Evolutionary conservation across 2,329 filamentous ascomycete genomes (phyloP).

Genomic region (Colletotrichum cordylinicola): DNA sequence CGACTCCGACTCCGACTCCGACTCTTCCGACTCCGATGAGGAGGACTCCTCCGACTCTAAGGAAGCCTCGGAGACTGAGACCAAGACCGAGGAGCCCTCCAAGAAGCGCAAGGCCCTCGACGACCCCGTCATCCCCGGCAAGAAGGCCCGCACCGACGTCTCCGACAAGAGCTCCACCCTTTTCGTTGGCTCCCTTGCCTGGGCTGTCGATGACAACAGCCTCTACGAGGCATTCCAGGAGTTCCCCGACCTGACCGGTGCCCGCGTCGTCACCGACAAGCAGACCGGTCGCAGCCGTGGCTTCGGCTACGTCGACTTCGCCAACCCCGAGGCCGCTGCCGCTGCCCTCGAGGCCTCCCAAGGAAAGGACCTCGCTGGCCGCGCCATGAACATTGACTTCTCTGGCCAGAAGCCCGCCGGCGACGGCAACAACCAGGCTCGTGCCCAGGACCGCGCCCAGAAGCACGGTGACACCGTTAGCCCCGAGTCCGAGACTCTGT

Average conservation of each 20-base stretch:
- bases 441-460: slow-evolving; percentile 68
- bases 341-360: slow-evolving; percentile 79
- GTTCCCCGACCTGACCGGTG: slow-evolving; percentile 74
- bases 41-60: slow-evolving; percentile 37
- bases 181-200: slow-evolving; percentile 90
- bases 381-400: slow-evolving; percentile 80
- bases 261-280: slow-evolving; percentile 85
- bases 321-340: slow-evolving; percentile 68
- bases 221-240: slow-evolving; percentile 82
- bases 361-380: slow-evolving; percentile 75
- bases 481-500: slow-evolving; percentile 84
- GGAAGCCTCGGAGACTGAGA: slow-evolving; percentile 38
- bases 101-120: slow-evolving; percentile 74
- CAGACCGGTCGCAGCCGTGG: slow-evolving; percentile 84
- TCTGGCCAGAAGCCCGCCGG: slow-evolving; percentile 69
- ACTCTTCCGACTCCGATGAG: slow-evolving; percentile 38
- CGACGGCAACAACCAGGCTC: slow-evolving; percentile 55
- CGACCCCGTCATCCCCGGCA: slow-evolving; percentile 51
- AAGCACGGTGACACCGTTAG: slow-evolving; percentile 81
- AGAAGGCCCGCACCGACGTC: slow-evolving; percentile 72
- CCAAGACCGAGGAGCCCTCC: slow-evolving; percentile 54
- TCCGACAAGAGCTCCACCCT: slow-evolving; percentile 67
- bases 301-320: slow-evolving; percentile 93
- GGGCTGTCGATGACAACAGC: slow-evolving; percentile 86
- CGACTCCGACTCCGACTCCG: slow-evolving; percentile 38